Evolutionary conservation across 2,329 filamentous ascomycete genomes (phyloP).

Genomic region (Cladosporium sp.): DNA sequence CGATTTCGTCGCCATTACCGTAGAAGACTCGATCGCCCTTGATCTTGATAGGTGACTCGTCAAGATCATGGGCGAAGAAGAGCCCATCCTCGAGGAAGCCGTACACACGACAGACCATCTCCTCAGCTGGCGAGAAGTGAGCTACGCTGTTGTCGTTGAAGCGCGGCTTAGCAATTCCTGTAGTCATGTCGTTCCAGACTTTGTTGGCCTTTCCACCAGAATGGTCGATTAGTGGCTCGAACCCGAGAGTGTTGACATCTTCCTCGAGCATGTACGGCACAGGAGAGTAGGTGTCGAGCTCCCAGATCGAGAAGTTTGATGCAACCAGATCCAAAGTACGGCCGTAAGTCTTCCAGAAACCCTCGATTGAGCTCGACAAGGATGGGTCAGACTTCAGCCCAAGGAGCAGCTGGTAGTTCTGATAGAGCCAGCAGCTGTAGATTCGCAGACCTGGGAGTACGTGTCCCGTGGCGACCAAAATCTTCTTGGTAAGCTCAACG

Average conservation of each 20-base stretch:
- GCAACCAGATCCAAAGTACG: conserved; percentile 55
- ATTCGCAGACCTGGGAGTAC: conserved; percentile 60
- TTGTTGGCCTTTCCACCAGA: conserved; percentile 39
- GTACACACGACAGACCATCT: conserved; percentile 63
- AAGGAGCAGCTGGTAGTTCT: conserved; percentile 50
- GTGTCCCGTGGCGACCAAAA: conserved; percentile 56
- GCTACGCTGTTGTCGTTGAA: conserved; percentile 48
- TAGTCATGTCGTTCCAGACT: conserved; percentile 47
- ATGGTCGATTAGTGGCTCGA: conserved; percentile 51
- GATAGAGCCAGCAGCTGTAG: conserved; percentile 64
- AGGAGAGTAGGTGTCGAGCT: conserved; percentile 42
- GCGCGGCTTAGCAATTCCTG: conserved; percentile 45
- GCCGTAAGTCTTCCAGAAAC: conserved; percentile 64
- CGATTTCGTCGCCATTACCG: conserved; percentile 19
- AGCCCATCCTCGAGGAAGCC: conserved; percentile 60
- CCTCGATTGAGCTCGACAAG: conserved; percentile 53
- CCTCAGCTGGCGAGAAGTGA: conserved; percentile 53
- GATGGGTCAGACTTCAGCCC: conserved; percentile 51
- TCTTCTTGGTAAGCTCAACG: conserved; percentile 40
- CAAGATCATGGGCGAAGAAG: conserved; percentile 49
- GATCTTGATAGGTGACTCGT: conserved; percentile 26
- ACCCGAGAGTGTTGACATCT: conserved; percentile 62
- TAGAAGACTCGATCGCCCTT: conserved; percentile 24
- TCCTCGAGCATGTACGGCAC: conserved; percentile 63
- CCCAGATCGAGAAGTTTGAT: conserved; percentile 52